Evolutionary conservation across 345 rosid species (phyloP), one percentile per base, ranked within the genome.

Genomic region (Odontarrhena argentea): DNA sequence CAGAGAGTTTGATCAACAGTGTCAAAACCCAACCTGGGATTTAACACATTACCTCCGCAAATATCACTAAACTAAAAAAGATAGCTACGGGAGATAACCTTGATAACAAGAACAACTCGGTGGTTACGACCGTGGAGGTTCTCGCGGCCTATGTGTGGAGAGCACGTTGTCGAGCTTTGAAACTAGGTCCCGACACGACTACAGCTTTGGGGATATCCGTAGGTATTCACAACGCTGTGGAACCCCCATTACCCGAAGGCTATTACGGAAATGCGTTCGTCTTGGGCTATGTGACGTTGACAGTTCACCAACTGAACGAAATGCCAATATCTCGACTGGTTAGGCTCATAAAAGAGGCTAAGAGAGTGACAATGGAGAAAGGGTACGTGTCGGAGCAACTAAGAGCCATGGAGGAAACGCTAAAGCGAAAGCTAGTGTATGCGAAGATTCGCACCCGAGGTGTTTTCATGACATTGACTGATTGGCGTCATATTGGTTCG

Each of bases 191-290:
- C 2, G 32, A 28, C 2, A 4, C 2, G 32, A 28, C 32, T 28
- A 28, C 32, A 4, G 32, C 4, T 28, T 28, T 28, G 32, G 32
- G 32, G 32, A 2, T 28, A 28, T 2, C 32, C 32, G 32, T 28
- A 28, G 32, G 32, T 28, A 28, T 28, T n/a, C 67, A 78, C 15
- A 41, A 26, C 41, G 41, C 14, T 18, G 9, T 78, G 8, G 64
- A 77, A 10, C 85, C 80, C 10, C 77, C 73, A 0, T 52, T 80
- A 63, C 85, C 80, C 0, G 61, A 65, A 22, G 85, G 83, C 8
- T 79, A 74, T 57, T 83, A 83, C 7, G 85, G 83, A 1, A 83
- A 83, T 67, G 85, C 80, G 2, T 64, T 79, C 11, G 11, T 71
- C 6, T 11, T 49, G 0, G 51, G 73, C 34, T 58, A 25, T 5